Base-by-base conservation (phyloP, 441 rosid species). In the Croton laevigatus region DNA sequence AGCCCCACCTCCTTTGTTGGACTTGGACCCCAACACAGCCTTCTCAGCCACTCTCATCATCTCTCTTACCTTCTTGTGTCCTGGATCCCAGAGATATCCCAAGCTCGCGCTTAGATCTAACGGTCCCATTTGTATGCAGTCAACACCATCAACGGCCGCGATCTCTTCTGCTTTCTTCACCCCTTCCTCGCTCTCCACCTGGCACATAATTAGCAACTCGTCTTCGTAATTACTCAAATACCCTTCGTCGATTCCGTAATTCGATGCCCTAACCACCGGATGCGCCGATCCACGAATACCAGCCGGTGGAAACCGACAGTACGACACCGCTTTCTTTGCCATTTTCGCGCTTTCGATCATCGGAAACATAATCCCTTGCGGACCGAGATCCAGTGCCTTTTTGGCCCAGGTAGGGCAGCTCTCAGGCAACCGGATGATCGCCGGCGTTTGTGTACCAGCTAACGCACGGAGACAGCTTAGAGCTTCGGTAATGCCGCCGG, bases 11-110 rank as follows among this genome's bases (percentile, higher is more conserved):
- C 64, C 84, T 8, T 81, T 72, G 4, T 81, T 71, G 5, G 83
- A 79, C 11, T 82, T 64, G 17, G 90, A 80, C 51, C 78, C 80
- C 78, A 90, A 23, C 68, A 94, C 96, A 0, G 83, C 85, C 74
- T 81, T 90, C 93, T 92, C 99, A 3, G 89, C 94, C 57, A 14
- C 71, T 67, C 83, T 78, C 89, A 89, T 40, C 91, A 76, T 82
- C 81, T 86, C 88, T 19, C 81, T 79, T 57, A 89, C 99, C 81
- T 92, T 94, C 97, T 81, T 85, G 68, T 94, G 87, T 59, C 97
- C 98, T 0, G 98, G 99, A 70, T 94, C 99, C 97, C 94, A 88
- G 66, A 94, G 55, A 38, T 88, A 94, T 23, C 97, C 98, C 84
- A 92, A 59, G 73, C 93, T 90, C 0, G 91, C 97, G 66, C 98